Evolutionary conservation across 2,329 filamentous ascomycete genomes (phyloP), one percentile per base, ranked within the genome.

Genomic region (Geosmithia flava): DNA sequence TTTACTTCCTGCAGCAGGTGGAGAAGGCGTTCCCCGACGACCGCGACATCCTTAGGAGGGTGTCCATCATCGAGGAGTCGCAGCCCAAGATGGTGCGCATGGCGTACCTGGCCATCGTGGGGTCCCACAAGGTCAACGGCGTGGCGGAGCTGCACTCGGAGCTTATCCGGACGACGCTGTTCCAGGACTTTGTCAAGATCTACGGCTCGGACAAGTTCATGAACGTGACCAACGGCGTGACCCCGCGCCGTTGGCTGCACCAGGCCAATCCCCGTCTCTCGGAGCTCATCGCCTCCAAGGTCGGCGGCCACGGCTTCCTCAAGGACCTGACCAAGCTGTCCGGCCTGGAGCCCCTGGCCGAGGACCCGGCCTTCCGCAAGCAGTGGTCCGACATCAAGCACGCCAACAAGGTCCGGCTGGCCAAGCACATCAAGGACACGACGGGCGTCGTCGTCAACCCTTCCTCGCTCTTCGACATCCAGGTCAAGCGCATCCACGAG

Each of bases 401-500:
- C 55, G 85, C 85, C 59, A 97, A 97, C 78, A 98, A 98, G 69
- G 80, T 94, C 51, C 83, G 87, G 46, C 78, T 98, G 48, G 90
- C 93, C 43, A 85, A 89, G 63, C 87, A 93, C 65, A 96, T 98
- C 70, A 87, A 93, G 70, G 74, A 80, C 29, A 82, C 83, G 6
- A 87, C 83, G 2, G 85, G 83, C 29, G 78, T 95, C 49, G 81
- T 75, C 3, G 88, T 98, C 63, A 93, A 95, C 64, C 91, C 93
- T 0, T 71, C 84, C 10, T 79, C 91, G 0, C 76, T 98, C 17
- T 98, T 98, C 57, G 93, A 98, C 62, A 86, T 98, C 11, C 93
- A 98, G 62, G 93, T 98, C 58, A 98, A 98, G 76, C 85, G 93
- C 60, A 98, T 98, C 56, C 93, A 98, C 67, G 93, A 98, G 67